Percentiles rank a stretch among this genome's conserved stretches.
Evolutionary conservation across 2,329 filamentous ascomycete species (phyloP).

Genomic region (Myriosclerotinia scirpicola): DNA sequence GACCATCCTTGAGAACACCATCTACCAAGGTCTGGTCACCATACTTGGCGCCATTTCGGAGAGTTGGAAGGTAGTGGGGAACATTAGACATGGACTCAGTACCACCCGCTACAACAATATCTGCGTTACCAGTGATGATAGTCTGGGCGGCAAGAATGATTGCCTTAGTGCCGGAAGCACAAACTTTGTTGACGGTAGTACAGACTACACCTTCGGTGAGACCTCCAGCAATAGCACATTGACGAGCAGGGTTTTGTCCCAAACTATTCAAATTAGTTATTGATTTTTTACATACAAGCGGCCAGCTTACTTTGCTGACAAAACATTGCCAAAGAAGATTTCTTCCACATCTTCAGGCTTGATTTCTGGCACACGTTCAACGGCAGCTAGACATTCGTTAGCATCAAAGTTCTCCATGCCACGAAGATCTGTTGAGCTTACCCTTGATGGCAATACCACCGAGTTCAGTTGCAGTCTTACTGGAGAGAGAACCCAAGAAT

Average conservation of each 20-base stretch:
- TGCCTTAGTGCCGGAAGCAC: constrained; percentile 91
- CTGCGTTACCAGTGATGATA: constrained; percentile 93
- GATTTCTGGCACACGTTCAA: constrained; percentile 82
- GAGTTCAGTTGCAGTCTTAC: constrained; percentile 80
- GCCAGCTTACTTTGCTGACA: constrained; percentile 79
- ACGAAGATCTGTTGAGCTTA: constrained; percentile 43
- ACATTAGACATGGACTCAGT: constrained; percentile 98
- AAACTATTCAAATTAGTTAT: constrained; percentile 55
- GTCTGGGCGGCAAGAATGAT: constrained; percentile 94
- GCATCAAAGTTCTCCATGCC: neutral
- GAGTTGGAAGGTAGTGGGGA: constrained; percentile 88
- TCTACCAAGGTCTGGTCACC: constrained; percentile 88
- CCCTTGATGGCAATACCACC: constrained; percentile 92
- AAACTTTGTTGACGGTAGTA: constrained; percentile 99
- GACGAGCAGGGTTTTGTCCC: constrained; percentile 93
- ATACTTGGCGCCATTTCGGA: constrained; percentile 89
- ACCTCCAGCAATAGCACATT: constrained; percentile 87
- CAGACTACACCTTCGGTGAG: constrained; percentile 76
- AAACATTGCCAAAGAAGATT: constrained; percentile 97
- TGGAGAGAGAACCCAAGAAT: constrained; percentile 90
- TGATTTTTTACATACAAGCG: constrained; percentile 9
- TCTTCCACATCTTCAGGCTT: constrained; percentile 90
- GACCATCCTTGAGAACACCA: constrained; percentile 88
- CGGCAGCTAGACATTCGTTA: constrained; percentile 55
- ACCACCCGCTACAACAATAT: constrained; percentile 89